phyloP scores from a whole-genome alignment of 495 filamentous ascomycete genomes.

The Amphirosellinia nigrospora region DNA sequence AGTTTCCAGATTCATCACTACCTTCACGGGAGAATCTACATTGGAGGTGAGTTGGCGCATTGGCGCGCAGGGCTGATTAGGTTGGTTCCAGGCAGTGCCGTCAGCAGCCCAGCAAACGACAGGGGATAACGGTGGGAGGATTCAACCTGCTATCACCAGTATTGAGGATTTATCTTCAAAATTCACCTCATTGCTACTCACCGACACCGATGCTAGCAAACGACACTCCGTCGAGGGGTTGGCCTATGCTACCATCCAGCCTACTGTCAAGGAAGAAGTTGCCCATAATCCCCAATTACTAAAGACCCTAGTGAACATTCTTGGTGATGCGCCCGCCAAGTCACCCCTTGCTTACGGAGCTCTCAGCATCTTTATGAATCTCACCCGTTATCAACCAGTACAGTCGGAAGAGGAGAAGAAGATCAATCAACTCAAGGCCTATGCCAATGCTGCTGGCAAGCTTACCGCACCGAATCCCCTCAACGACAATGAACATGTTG shows the following conservation, averaged over 20 bases:
- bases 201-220: slow-evolving; percentile 59
- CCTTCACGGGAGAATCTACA: slow-evolving; percentile 31
- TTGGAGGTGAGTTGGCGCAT: slow-evolving; percentile 30
- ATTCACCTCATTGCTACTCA: slow-evolving; percentile 78
- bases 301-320: slow-evolving; percentile 64
- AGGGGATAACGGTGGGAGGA: slow-evolving; percentile 47
- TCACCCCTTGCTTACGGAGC: slow-evolving; percentile 82
- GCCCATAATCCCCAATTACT: slow-evolving; percentile 70
- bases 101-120: slow-evolving; percentile 44
- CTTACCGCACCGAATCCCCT: slow-evolving; percentile 66
- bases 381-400: slow-evolving; percentile 80
- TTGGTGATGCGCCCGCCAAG: slow-evolving; percentile 65
- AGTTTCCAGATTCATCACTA: slow-evolving; percentile 27
- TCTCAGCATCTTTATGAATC: slow-evolving; percentile 79
- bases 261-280: slow-evolving; percentile 81
- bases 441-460: slow-evolving; percentile 80
- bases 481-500: slow-evolving; percentile 75
- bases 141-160: slow-evolving; percentile 58
- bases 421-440: slow-evolving; percentile 87
- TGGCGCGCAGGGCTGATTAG: slow-evolving; percentile 50
- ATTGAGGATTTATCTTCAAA: slow-evolving; percentile 75
- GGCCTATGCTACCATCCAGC: slow-evolving; percentile 84
- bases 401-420: slow-evolving; percentile 90
- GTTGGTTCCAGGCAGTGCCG: slow-evolving; percentile 57
- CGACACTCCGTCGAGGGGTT: slow-evolving; percentile 87